These are phyloP conservation scores for Lachnellula arida DNA, from an alignment of 2,329 filamentous ascomycete genomes.

Conservation along the genomic window DNA sequence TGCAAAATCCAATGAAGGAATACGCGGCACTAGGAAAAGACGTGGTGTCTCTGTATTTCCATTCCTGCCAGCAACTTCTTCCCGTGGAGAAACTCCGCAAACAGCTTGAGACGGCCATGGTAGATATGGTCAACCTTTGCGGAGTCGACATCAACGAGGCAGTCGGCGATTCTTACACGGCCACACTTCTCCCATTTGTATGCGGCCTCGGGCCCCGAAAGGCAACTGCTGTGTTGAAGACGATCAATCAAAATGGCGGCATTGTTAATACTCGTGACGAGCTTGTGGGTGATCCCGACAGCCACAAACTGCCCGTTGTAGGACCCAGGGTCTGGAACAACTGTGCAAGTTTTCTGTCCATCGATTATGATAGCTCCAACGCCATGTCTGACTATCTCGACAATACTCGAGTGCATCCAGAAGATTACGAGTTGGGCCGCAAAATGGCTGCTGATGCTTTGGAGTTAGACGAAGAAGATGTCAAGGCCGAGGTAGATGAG, in stretches of 20 bases:
- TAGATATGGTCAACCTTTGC: slow-evolving; percentile 96
- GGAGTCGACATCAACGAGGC: slow-evolving; percentile 95
- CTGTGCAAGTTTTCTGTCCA: slow-evolving; percentile 90
- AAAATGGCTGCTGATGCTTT: slow-evolving; percentile 98
- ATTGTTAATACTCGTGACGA: slow-evolving; percentile 79
- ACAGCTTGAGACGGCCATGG: slow-evolving; percentile 90
- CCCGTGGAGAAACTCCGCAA: slow-evolving; percentile 82
- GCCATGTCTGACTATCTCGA: slow-evolving; percentile 86
- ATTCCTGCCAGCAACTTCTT: slow-evolving; percentile 83
- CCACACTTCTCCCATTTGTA: slow-evolving; percentile 84
- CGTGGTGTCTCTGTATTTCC: slow-evolving; percentile 80
- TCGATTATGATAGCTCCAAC: slow-evolving; percentile 80
- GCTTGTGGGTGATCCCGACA: slow-evolving; percentile 81
- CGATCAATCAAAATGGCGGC: slow-evolving; percentile 87
- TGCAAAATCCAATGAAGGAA: slow-evolving; percentile 94
- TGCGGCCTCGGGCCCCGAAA: slow-evolving; percentile 91
- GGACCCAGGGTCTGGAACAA: slow-evolving; percentile 93
- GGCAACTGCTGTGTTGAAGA: slow-evolving; percentile 77
- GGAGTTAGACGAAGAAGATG: slow-evolving; percentile 95
- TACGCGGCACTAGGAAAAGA: slow-evolving; percentile 91
- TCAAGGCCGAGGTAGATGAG: slow-evolving; percentile 89
- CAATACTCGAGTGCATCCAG: slow-evolving; percentile 94
- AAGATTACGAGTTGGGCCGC: slow-evolving; percentile 95
- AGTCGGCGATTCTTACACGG: slow-evolving; percentile 72
- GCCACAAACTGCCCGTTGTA: slow-evolving; percentile 72